phyloP scores from a whole-genome alignment of 371 early-diverging fungal genomes.

The Coemansia sp. region DNA sequence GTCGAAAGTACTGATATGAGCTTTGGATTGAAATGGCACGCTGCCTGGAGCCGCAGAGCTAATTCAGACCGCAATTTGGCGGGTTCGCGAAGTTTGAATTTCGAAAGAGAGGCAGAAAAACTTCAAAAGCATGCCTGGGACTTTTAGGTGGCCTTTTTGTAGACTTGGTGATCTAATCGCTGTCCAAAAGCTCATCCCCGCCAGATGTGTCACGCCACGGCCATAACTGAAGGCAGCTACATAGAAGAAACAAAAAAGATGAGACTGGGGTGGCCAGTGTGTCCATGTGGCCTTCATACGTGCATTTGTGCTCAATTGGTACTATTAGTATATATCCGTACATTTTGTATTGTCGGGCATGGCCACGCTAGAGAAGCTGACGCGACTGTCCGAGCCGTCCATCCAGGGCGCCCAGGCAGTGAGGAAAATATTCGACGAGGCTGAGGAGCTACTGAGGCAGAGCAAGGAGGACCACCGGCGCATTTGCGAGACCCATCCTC shows the following conservation, averaged over 20 bases:
- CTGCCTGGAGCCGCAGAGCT: neutral
- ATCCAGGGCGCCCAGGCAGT: constrained; percentile 44
- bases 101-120: neutral
- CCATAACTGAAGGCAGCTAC: too few species aligned
- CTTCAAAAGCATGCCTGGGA: too few species aligned
- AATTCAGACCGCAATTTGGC: neutral
- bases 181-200: too few species aligned
- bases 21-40: neutral
- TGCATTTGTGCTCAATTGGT: too few species aligned
- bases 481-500: constrained; percentile 41
- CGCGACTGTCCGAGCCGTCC: constrained; percentile 48
- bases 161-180: too few species aligned
- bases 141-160: too few species aligned
- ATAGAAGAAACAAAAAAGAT: neutral
- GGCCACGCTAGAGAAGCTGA: constrained; percentile 45
- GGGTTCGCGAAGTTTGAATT: neutral
- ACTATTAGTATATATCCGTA: neutral
- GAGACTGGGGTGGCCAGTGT: too few species aligned
- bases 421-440: constrained; percentile 13
- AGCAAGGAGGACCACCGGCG: constrained; percentile 24
- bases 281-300: too few species aligned
- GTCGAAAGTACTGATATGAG: too few species aligned
- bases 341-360: constrained; percentile 2
- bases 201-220: too few species aligned
- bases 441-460: constrained; percentile 21